phyloP scores from a whole-genome alignment of 495 filamentous ascomycete genomes.

The Lentithecium fluviatile region DNA sequence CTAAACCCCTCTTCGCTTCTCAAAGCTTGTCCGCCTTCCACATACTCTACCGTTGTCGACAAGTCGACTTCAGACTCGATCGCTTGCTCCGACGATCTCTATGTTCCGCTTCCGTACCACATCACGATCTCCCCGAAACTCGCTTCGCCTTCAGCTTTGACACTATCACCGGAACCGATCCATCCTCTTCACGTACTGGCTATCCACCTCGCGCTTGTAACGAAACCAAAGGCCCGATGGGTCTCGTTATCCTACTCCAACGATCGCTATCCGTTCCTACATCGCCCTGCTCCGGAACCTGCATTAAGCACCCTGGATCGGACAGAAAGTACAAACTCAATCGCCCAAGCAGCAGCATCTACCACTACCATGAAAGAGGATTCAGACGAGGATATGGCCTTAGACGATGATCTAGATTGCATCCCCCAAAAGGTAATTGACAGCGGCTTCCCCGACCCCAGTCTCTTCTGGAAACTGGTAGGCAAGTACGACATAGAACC shows the following conservation, averaged over 20 bases:
- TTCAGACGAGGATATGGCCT: not conserved
- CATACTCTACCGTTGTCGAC: conserved; percentile 34
- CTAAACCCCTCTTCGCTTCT: conserved; percentile 27
- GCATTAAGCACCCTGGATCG: too few species aligned
- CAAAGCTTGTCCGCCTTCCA: conserved; percentile 13
- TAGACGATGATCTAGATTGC: conserved; percentile 22
- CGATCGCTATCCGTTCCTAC: conserved; percentile 35
- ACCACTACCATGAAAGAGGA: not conserved
- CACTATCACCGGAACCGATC: conserved; percentile 8
- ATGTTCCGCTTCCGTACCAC: conserved; percentile 25
- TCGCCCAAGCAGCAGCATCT: too few species aligned
- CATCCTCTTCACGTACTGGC: conserved; percentile 30
- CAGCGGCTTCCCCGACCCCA: conserved; percentile 25
- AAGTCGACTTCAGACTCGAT: conserved; percentile 37
- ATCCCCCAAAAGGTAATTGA: conserved; percentile 24
- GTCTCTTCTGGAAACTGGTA: conserved; percentile 27
- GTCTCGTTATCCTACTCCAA: conserved; percentile 32
- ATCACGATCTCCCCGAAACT: conserved; percentile 5
- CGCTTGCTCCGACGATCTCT: conserved; percentile 32
- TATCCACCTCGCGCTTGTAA: conserved; percentile 33
- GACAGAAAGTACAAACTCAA: too few species aligned
- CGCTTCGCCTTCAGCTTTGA: not conserved
- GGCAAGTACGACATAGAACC: conserved; percentile 32
- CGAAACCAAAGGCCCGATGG: conserved; percentile 28
- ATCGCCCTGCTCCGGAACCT: not conserved